Evolutionary conservation across 371 early-diverging fungal species (phyloP).

Genomic region (Conidiobolus incongruus): DNA sequence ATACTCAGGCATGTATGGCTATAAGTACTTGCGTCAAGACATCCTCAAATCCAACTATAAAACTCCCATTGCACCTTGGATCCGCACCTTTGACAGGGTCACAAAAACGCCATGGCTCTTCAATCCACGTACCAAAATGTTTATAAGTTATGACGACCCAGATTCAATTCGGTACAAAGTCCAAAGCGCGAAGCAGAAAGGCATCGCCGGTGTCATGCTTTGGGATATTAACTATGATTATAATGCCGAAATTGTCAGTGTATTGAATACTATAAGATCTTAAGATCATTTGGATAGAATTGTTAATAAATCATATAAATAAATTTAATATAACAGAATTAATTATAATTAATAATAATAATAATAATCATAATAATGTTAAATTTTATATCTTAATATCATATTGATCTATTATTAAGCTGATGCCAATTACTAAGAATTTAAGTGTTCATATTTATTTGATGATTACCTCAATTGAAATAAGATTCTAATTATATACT

Average conservation of each 20-base stretch:
- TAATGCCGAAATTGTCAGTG: constrained; percentile 11
- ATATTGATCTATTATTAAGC: too few species aligned
- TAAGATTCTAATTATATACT: too few species aligned
- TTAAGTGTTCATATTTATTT: too few species aligned
- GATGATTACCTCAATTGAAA: too few species aligned
- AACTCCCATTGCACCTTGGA: constrained; percentile 13
- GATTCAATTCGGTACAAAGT: constrained; percentile 27
- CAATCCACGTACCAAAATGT: constrained; percentile 19
- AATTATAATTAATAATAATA: too few species aligned
- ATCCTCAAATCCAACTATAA: constrained; percentile 14
- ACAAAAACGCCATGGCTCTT: constrained; percentile 50
- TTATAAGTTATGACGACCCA: constrained; percentile 40
- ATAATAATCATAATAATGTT: too few species aligned
- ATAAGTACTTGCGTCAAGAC: constrained; percentile 30
- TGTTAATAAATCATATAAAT: too few species aligned
- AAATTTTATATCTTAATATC: too few species aligned
- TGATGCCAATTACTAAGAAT: too few species aligned
- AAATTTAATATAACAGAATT: too few species aligned
- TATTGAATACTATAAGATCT: constrained; percentile 5
- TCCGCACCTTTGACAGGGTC: constrained; percentile 22
- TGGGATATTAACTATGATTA: constrained; percentile 24
- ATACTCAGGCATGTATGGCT: constrained; percentile 34
- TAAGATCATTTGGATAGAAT: too few species aligned
- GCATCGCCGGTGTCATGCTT: constrained; percentile 33
- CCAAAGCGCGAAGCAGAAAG: constrained; percentile 20